phyloP scores from a whole-genome alignment of 306 rosid genomes.

The Rubus idaeus region DNA sequence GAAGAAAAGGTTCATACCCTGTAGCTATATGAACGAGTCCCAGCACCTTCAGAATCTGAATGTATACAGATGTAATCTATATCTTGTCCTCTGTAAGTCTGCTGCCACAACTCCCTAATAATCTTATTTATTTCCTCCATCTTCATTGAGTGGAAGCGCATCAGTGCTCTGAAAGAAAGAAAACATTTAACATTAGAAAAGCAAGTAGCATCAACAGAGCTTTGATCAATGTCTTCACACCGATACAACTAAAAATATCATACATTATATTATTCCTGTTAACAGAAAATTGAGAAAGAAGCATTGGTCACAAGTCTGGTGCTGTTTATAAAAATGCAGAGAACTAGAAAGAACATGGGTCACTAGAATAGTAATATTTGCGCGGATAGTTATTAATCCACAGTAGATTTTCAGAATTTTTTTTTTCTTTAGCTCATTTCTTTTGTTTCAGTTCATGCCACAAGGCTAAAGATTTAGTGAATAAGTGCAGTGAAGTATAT shows the following conservation, averaged over 20 bases:
- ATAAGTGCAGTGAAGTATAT: no score
- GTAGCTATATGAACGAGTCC: slow-evolving; percentile 97
- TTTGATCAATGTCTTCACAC: background rate
- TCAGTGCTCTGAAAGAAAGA: slow-evolving; percentile 68
- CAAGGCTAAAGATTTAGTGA: no score
- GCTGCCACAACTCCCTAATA: slow-evolving; percentile 96
- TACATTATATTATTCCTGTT: background rate
- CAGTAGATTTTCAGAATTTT: no score
- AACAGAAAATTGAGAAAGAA: background rate
- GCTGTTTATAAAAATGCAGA: background rate
- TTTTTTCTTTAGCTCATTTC: no score
- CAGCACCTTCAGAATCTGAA: slow-evolving; percentile 95
- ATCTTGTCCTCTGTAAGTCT: slow-evolving; percentile 97
- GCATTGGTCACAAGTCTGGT: background rate
- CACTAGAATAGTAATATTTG: no score
- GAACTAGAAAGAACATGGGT: background rate
- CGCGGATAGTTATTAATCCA: no score
- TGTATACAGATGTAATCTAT: slow-evolving; percentile 86
- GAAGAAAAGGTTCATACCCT: slow-evolving; percentile 43
- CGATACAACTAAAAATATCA: background rate
- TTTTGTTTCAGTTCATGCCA: no score
- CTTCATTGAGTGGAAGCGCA: slow-evolving; percentile 97
- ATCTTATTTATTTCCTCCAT: slow-evolving; percentile 99
- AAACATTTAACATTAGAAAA: background rate
- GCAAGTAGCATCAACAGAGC: background rate